Percentiles rank a stretch among this genome's conserved stretches.
phyloP scores from a whole-genome alignment of 768 basidiomycete genomes.

The Boletus subcaerulescens region DNA sequence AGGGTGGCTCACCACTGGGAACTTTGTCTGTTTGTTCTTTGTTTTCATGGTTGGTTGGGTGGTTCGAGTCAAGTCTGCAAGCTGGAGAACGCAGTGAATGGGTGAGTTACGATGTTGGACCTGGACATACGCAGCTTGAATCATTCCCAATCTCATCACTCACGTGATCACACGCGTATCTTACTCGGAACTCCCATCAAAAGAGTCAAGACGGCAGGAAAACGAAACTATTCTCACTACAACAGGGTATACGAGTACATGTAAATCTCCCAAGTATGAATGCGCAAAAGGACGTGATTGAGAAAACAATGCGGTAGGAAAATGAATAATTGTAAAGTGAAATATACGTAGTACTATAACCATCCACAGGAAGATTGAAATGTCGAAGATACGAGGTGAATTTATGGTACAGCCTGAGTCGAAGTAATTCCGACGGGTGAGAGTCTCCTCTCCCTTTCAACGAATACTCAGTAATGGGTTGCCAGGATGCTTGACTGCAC shows the following conservation, averaged over 20 bases:
- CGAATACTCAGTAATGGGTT: not conserved
- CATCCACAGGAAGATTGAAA: too few relatives aligned
- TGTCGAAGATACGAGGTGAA: too few relatives aligned
- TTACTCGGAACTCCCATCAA: too few relatives aligned
- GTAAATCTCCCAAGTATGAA: too few relatives aligned
- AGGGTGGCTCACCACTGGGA: conserved; percentile 68
- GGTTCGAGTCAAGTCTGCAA: not conserved
- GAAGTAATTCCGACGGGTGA: conserved; percentile 12
- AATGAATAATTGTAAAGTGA: too few relatives aligned
- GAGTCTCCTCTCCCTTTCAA: conserved; percentile 20
- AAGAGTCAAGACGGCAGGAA: too few relatives aligned
- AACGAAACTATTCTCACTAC: too few relatives aligned
- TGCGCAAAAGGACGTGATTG: too few relatives aligned
- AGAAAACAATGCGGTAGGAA: too few relatives aligned
- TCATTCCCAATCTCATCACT: conserved; percentile 21
- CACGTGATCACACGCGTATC: conserved; percentile 18
- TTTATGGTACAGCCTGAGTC: not conserved
- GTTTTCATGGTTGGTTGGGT: conserved; percentile 60
- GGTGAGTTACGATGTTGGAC: not conserved
- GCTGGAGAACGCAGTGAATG: not conserved
- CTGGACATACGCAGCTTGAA: conserved; percentile 8
- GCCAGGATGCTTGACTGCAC: not conserved
- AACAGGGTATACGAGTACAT: too few relatives aligned
- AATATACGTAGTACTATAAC: too few relatives aligned
- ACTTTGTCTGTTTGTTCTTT: conserved; percentile 88